phyloP scores from a whole-genome alignment of 1,284 basidiomycete genomes.

The Tylopilus orsonianus region DNA sequence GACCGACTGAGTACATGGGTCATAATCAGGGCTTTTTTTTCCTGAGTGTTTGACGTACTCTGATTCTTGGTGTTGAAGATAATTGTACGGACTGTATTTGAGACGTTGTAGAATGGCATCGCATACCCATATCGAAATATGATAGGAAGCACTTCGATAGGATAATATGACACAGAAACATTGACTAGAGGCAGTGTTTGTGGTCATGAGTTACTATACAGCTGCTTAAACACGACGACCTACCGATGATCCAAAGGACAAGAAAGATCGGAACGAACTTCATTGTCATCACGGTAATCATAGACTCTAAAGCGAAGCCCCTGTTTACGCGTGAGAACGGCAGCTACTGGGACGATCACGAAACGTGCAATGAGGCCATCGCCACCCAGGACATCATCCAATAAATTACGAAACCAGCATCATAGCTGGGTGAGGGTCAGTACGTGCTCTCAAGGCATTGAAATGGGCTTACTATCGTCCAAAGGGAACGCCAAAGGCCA shows the following conservation, averaged over 20 bases:
- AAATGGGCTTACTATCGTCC: constrained; percentile 40
- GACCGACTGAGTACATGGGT: constrained; percentile 42
- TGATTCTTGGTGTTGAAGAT: constrained; percentile 68
- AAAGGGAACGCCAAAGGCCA: constrained; percentile 67
- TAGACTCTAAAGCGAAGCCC: constrained; percentile 63
- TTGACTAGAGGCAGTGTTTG: constrained; percentile 47
- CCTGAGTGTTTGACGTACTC: constrained; percentile 36
- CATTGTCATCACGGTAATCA: constrained; percentile 54
- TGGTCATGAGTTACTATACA: not conserved
- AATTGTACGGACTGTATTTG: constrained; percentile 57
- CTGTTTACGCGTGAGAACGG: constrained; percentile 26
- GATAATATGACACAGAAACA: constrained; percentile 63
- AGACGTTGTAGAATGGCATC: constrained; percentile 73
- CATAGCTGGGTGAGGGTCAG: constrained; percentile 35
- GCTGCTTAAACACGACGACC: constrained; percentile 12
- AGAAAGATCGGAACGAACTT: constrained; percentile 61
- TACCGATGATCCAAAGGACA: constrained; percentile 67
- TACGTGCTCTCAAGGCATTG: not conserved
- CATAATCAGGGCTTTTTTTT: constrained; percentile 3
- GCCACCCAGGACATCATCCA: constrained; percentile 72
- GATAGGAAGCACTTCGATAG: constrained; percentile 65
- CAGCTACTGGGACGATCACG: not conserved
- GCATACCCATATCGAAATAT: constrained; percentile 70
- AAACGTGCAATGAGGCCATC: constrained; percentile 55
- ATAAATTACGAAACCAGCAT: constrained; percentile 69